Percentiles rank a stretch among this genome's conserved stretches.
Conservation (phyloP, 2,329 filamentous ascomycete species). For the Seiridium cupressi region DNA sequence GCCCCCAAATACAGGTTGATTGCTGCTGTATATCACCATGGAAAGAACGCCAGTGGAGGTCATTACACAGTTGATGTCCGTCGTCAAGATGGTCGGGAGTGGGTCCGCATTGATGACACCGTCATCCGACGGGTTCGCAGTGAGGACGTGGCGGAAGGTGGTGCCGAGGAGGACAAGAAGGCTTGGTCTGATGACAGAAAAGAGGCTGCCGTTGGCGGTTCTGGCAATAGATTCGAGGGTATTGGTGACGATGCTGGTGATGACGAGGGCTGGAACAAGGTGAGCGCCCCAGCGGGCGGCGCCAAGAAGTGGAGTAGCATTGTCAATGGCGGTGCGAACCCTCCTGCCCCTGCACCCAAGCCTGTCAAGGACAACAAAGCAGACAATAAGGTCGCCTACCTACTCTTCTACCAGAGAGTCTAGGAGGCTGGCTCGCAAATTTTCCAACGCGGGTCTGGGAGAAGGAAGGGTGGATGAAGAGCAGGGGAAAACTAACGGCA, state of each 20-base stretch:
- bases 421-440: conserved; percentile 20
- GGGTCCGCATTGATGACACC: conserved; percentile 95
- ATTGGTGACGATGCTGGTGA: conserved; percentile 65
- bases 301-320: conserved; percentile 72
- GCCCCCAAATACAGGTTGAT: conserved; percentile 83
- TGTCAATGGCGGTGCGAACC: conserved; percentile 63
- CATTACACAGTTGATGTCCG: conserved; percentile 98
- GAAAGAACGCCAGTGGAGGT: conserved; percentile 91
- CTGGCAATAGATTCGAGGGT: conserved; percentile 72
- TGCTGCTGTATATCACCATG: conserved; percentile 94
- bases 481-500: neutral
- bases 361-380: conserved; percentile 65
- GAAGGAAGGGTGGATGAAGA: neutral
- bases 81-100: conserved; percentile 90
- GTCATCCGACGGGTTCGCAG: conserved; percentile 79
- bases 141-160: conserved; percentile 86
- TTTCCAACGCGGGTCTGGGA: neutral
- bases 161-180: conserved; percentile 75
- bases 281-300: conserved; percentile 60
- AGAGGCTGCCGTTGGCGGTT: conserved; percentile 35
- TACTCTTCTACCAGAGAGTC: conserved; percentile 89
- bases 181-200: conserved; percentile 67
- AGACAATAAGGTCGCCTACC: conserved; percentile 96
- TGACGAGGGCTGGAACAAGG: conserved; percentile 81
- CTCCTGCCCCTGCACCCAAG: conserved; percentile 50